These are phyloP conservation scores for Emmonsiellopsis sp. DNA, from an alignment of 2,329 filamentous ascomycete species.

Conservation along the genomic window DNA sequence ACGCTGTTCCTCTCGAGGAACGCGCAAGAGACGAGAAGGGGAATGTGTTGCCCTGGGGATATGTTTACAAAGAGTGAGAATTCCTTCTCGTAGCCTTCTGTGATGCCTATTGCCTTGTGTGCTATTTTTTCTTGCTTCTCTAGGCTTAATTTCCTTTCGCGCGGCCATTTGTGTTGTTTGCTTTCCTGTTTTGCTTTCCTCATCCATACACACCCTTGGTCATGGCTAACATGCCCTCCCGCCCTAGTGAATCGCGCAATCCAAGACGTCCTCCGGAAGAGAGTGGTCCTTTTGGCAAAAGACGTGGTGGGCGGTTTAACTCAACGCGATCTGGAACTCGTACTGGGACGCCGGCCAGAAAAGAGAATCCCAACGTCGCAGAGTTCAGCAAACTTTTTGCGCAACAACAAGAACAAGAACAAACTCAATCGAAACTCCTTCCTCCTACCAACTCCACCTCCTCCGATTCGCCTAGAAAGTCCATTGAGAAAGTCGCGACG, in stretches of 20 bases:
- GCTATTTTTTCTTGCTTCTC: not conserved
- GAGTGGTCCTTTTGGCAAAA: conserved; percentile 52
- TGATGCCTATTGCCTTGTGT: not conserved
- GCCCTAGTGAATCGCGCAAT: conserved; percentile 36
- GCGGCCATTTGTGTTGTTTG: conserved; percentile 5
- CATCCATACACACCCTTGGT: conserved; percentile 1
- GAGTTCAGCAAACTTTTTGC: conserved; percentile 38
- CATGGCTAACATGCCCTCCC: conserved; percentile 2
- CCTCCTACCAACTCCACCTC: conserved; percentile 29
- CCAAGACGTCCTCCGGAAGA: conserved; percentile 48
- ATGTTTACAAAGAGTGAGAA: conserved; percentile 52
- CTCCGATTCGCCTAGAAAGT: conserved; percentile 28
- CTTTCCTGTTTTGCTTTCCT: not conserved
- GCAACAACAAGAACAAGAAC: conserved; percentile 36
- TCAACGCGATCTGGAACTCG: conserved; percentile 43
- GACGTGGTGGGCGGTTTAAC: conserved; percentile 36
- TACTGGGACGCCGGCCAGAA: conserved; percentile 48
- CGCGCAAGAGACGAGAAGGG: conserved; percentile 51
- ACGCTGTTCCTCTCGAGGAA: conserved; percentile 55
- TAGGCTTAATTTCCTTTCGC: not conserved
- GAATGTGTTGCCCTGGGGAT: conserved; percentile 53
- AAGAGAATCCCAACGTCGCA: conserved; percentile 44
- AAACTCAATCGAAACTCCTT: conserved; percentile 19
- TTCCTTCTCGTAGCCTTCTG: not conserved
- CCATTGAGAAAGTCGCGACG: conserved; percentile 47